phyloP scores from a whole-genome alignment of 441 rosid genomes.

The Pelargonium cotyledonis region DNA sequence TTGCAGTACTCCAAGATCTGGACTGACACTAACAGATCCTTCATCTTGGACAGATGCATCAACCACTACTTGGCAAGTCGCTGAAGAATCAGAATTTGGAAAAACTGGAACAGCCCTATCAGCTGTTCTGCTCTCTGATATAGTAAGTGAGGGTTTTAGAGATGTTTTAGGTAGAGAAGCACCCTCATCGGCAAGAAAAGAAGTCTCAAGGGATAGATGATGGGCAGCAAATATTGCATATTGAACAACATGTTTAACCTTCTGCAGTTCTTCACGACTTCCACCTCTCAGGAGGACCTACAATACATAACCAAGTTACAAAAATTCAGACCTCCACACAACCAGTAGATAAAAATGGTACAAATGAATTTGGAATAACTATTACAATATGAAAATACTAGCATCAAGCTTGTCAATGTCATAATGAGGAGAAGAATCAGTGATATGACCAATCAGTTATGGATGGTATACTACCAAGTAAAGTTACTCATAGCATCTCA shows the following conservation, averaged over 20 bases:
- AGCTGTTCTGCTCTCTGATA: constrained; percentile 54
- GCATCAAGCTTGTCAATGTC: constrained; percentile 23
- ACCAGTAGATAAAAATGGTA: neutral
- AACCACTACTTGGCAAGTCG: constrained; percentile 21
- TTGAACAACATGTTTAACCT: constrained; percentile 89
- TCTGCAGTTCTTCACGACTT: constrained; percentile 75
- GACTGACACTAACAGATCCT: constrained; percentile 19
- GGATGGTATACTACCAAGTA: neutral
- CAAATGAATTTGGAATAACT: neutral
- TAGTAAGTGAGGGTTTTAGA: constrained; percentile 60
- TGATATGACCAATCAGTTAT: neutral
- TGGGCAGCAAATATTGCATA: constrained; percentile 98
- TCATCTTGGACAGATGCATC: constrained; percentile 36
- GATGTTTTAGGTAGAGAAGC: constrained; percentile 82
- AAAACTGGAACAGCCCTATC: constrained; percentile 23
- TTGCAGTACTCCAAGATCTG: constrained; percentile 36
- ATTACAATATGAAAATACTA: neutral
- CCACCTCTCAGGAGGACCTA: constrained; percentile 96
- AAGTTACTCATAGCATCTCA: neutral
- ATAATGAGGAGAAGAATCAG: constrained; percentile 19
- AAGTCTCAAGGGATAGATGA: constrained; percentile 88
- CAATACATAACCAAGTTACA: constrained; percentile 19
- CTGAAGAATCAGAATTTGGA: constrained; percentile 28
- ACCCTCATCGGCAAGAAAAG: constrained; percentile 97
- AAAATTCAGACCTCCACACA: constrained; percentile 11